These are phyloP conservation scores for Dactylorhiza incarnata DNA, from an alignment of 106 monocot species.

Conservation along the genomic window DNA sequence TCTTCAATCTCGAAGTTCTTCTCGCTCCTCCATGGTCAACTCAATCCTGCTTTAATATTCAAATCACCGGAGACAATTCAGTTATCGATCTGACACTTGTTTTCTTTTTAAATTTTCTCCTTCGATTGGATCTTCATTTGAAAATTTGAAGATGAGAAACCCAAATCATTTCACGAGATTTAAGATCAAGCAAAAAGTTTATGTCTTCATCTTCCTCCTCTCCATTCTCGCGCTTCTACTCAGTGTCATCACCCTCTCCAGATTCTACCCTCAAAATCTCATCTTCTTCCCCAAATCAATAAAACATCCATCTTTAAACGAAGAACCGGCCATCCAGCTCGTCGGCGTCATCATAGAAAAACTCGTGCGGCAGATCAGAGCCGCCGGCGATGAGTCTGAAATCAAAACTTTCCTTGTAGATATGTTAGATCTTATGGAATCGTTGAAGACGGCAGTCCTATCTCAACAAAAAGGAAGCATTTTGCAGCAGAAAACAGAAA, in stretches of 20 bases:
- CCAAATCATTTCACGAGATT: slow-evolving; percentile 7
- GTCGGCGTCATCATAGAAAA: slow-evolving; percentile 30
- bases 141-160: slow-evolving; percentile 18
- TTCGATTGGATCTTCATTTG: not conserved
- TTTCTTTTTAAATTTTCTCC: not conserved
- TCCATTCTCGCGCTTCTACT: slow-evolving; percentile 32
- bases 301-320: not conserved
- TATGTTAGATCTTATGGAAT: slow-evolving; percentile 25
- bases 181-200: slow-evolving; percentile 28
- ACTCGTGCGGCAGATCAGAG: slow-evolving; percentile 27
- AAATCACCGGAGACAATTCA: not conserved
- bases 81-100: not conserved
- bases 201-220: slow-evolving; percentile 28
- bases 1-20: no score
- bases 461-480: not conserved
- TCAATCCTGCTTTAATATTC: not conserved
- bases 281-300: slow-evolving; percentile 8
- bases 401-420: slow-evolving; percentile 34
- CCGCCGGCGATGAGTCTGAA: slow-evolving; percentile 12
- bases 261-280: slow-evolving; percentile 23
- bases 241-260: slow-evolving; percentile 30
- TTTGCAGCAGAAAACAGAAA: not conserved
- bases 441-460: not conserved
- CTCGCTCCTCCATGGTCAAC: no score
- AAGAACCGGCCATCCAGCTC: slow-evolving; percentile 2